Conservation (phyloP, 2,329 filamentous ascomycete genomes). For the Epichloe bromicola region DNA sequence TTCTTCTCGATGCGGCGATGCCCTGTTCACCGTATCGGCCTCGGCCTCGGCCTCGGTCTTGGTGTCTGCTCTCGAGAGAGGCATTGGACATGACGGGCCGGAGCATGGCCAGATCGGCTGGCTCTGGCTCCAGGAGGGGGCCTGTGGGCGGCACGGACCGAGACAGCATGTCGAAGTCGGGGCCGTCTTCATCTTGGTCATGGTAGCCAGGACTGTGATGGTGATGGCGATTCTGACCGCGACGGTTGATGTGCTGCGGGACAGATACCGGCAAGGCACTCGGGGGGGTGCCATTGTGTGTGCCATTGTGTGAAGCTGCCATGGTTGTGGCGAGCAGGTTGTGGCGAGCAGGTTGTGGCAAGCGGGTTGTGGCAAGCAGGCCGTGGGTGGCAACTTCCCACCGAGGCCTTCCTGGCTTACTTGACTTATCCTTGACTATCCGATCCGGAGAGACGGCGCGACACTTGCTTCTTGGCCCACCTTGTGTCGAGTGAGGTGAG, state of each 20-base stretch:
- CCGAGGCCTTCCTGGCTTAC: too few species aligned
- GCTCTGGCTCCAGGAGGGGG: slow-evolving; percentile 29
- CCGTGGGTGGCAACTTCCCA: too few species aligned
- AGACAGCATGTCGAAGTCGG: slow-evolving; percentile 17
- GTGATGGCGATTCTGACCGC: neutral
- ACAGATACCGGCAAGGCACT: neutral
- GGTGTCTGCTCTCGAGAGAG: neutral
- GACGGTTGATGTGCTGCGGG: neutral
- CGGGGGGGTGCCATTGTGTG: neutral
- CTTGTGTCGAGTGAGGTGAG: too few species aligned
- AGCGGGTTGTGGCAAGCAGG: neutral
- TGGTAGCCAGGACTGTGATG: neutral
- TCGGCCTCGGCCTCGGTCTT: neutral
- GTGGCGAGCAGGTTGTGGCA: neutral
- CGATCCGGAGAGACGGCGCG: too few species aligned
- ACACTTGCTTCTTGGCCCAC: too few species aligned
- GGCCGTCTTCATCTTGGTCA: neutral
- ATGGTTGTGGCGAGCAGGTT: neutral
- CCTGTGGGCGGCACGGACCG: slow-evolving; percentile 25
- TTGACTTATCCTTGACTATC: too few species aligned
- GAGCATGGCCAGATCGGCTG: slow-evolving; percentile 27
- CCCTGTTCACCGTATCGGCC: neutral
- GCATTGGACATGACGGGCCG: slow-evolving; percentile 11
- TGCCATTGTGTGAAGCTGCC: neutral
- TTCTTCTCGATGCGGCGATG: neutral